A percentile compares a stretch with the other conserved stretches of the same genome.
These are phyloP conservation scores for Rhizophora apiculata DNA, from an alignment of 345 rosid species.

Conservation along the genomic window DNA sequence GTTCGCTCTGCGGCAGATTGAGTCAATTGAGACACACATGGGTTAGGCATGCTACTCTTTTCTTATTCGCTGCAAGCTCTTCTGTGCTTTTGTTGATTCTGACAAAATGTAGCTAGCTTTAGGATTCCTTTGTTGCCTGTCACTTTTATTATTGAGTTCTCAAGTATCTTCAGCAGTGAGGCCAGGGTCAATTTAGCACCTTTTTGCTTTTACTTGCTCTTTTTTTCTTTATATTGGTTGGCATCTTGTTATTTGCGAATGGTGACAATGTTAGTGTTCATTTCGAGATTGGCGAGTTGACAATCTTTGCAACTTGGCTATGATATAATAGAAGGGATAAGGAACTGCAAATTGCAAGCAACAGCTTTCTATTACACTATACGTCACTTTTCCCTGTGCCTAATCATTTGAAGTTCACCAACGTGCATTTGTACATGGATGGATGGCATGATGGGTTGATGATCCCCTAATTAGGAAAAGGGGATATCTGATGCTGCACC, in stretches of 20 bases:
- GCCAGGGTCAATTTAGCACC: slow-evolving; percentile 24
- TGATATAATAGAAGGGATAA: neutral
- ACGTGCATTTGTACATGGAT: neutral
- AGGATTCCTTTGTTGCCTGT: slow-evolving; percentile 23
- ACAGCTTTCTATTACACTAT: neutral
- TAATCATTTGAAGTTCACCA: neutral
- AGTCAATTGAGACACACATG: slow-evolving; percentile 92
- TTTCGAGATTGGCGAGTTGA: neutral
- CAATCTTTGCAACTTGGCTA: neutral
- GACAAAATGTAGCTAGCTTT: slow-evolving; percentile 34
- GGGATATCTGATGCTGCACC: no score
- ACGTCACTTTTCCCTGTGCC: neutral
- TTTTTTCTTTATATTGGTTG: slow-evolving; percentile 7
- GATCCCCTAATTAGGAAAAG: no score
- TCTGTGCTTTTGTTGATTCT: slow-evolving; percentile 34
- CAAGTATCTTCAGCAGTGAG: slow-evolving; percentile 30
- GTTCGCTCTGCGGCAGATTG: slow-evolving; percentile 82
- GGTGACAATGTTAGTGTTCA: neutral
- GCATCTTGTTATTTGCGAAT: slow-evolving; percentile 1
- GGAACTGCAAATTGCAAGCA: neutral
- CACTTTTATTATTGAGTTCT: slow-evolving; percentile 14
- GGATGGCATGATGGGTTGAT: neutral
- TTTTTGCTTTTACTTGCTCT: neutral
- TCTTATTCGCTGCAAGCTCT: slow-evolving; percentile 14
- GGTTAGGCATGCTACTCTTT: slow-evolving; percentile 59